These are phyloP conservation scores for Lepiota subincarnata DNA, from an alignment of 768 basidiomycete species.

Conservation along the genomic window DNA sequence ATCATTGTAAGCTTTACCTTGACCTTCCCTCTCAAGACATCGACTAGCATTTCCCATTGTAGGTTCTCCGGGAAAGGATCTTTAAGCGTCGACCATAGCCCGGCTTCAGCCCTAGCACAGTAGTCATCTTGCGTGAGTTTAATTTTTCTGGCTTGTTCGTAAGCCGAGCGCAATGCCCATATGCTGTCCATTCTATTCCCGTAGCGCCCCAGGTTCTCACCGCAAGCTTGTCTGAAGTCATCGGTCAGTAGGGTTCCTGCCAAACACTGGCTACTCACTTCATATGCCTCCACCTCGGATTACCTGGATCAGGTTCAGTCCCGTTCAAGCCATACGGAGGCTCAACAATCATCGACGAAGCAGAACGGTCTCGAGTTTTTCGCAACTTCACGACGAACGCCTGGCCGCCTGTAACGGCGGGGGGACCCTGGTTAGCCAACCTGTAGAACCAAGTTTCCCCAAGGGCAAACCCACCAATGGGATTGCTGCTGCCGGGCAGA, in stretches of 20 bases:
- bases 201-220: slow-evolving; percentile 43
- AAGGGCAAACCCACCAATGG: slow-evolving; percentile 52
- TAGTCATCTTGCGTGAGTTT: slow-evolving; percentile 68
- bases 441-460: background rate
- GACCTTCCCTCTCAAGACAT: slow-evolving; percentile 82
- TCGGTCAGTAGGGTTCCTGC: slow-evolving; percentile 5
- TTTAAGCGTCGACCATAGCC: slow-evolving; percentile 35
- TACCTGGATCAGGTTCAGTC: slow-evolving; percentile 30
- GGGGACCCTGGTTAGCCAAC: background rate
- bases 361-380: slow-evolving; percentile 68
- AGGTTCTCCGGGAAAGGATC: slow-evolving; percentile 63
- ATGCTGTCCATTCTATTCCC: slow-evolving; percentile 72
- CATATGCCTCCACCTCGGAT: slow-evolving; percentile 70
- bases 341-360: slow-evolving; percentile 81
- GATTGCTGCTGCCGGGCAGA: slow-evolving; percentile 72
- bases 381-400: slow-evolving; percentile 86
- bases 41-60: slow-evolving; percentile 75
- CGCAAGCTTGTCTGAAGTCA: slow-evolving; percentile 54
- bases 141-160: slow-evolving; percentile 66
- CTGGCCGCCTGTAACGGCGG: slow-evolving; percentile 61
- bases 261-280: slow-evolving; percentile 43
- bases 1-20: slow-evolving; percentile 43
- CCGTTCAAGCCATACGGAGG: slow-evolving; percentile 64
- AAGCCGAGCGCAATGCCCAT: slow-evolving; percentile 79
- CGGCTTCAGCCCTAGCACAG: slow-evolving; percentile 56